phyloP scores from a whole-genome alignment of 805 yeast genomes.

The Cyberlindnera misumaiensis region DNA sequence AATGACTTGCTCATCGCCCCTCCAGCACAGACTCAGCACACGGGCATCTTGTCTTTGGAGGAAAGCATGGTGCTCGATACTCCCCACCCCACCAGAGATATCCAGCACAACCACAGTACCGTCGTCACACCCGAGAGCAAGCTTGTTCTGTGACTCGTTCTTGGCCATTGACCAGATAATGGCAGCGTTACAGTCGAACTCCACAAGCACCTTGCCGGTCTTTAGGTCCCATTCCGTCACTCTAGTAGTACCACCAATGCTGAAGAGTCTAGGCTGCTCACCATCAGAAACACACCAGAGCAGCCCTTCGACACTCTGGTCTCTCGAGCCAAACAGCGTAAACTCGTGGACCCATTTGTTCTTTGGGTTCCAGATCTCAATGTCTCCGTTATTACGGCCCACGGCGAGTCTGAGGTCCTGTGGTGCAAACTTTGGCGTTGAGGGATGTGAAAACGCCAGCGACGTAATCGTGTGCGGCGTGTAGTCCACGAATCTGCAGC shows the following conservation, averaged over 20 bases:
- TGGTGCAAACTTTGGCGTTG: conserved; percentile 41
- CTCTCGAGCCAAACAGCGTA: conserved; percentile 69
- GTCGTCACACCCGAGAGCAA: conserved; percentile 93
- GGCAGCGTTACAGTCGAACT: conserved; percentile 89
- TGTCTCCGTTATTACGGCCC: conserved; percentile 90
- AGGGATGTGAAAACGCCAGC: conserved; percentile 63
- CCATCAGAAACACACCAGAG: conserved; percentile 60
- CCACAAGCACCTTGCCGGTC: conserved; percentile 63
- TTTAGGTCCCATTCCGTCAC: conserved; percentile 88
- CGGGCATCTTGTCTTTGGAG: conserved; percentile 81
- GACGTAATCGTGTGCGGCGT: conserved; percentile 82
- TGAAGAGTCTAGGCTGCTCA: conserved; percentile 65
- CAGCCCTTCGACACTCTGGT: conserved; percentile 82
- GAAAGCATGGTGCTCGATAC: conserved; percentile 65
- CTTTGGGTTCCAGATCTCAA: conserved; percentile 92
- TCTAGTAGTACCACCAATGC: conserved; percentile 89
- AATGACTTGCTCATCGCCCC: conserved; percentile 52
- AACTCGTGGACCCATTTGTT: conserved; percentile 75
- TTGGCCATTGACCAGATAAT: conserved; percentile 84
- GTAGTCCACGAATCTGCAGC: conserved; percentile 88
- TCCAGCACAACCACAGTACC: conserved; percentile 83
- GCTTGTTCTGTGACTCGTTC: conserved; percentile 48
- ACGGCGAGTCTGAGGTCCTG: conserved; percentile 72
- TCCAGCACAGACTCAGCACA: conserved; percentile 76
- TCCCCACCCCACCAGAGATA: conserved; percentile 82